These are phyloP conservation scores for Pichia nakasei DNA, from an alignment of 805 yeast genomes.

Conservation along the genomic window DNA sequence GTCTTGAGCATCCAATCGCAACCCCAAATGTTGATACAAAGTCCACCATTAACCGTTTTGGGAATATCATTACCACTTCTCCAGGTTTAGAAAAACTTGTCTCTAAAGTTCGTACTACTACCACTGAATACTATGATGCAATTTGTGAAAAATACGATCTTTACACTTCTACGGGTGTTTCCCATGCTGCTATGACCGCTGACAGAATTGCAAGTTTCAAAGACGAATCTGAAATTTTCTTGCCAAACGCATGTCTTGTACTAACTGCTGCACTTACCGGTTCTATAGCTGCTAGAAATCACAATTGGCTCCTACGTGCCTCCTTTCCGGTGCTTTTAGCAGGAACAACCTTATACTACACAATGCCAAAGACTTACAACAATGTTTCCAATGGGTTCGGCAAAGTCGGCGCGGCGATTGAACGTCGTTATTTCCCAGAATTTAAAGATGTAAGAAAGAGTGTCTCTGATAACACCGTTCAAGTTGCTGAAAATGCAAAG, in stretches of 20 bases:
- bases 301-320: constrained; percentile 42
- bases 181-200: constrained; percentile 31
- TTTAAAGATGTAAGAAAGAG: constrained; percentile 20
- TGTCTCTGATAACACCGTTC: neutral
- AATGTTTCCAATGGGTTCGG: constrained; percentile 24
- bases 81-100: constrained; percentile 38
- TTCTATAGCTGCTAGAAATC: constrained; percentile 42
- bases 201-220: constrained; percentile 29
- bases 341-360: constrained; percentile 31
- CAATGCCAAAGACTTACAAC: constrained; percentile 43
- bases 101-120: constrained; percentile 30
- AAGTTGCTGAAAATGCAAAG: neutral
- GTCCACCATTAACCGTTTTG: constrained; percentile 30
- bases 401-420: constrained; percentile 16
- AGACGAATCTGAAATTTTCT: constrained; percentile 48
- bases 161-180: constrained; percentile 36
- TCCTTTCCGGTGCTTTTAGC: constrained; percentile 45
- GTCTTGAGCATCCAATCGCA: neutral
- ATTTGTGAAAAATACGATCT: constrained; percentile 37
- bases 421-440: constrained; percentile 32
- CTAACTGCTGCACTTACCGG: constrained; percentile 49
- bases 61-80: constrained; percentile 46
- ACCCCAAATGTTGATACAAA: constrained; percentile 5
- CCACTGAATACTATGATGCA: constrained; percentile 31
- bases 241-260: constrained; percentile 47